Evolutionary conservation across 768 basidiomycete species (phyloP), one percentile per base, ranked within the genome.

Genomic region (Pisolithus sp.): DNA sequence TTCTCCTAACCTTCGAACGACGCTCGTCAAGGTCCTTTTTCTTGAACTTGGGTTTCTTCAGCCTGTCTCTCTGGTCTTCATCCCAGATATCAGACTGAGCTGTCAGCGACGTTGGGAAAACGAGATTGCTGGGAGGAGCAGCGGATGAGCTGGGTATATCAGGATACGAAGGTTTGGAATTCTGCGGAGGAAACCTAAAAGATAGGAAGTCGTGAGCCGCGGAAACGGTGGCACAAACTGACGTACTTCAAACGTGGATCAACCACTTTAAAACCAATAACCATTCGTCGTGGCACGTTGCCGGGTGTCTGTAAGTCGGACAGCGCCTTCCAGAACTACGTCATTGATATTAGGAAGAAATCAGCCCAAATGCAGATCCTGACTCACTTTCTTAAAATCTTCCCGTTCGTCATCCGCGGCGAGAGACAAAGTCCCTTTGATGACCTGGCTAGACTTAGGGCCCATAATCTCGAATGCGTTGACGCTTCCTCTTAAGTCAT

Each of bases 391-490:
- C 51, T 72, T 75, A 50, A 87, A 85, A 10, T 82, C 83, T 34
- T 66, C 67, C 40, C 80, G 70, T 3, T 75, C 67, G 40, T 83
- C 77, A 6, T 72, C 68, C 4, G 68, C 62, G 12, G 74, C 71
- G 7, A 80, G 80, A 20, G 70, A 76, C 42, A 88, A 61, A 1
- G 78, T 80, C 23, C 85, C 85, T 59, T 78, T 81, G 47, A 87
- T 66, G 10, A 93, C 80, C 62, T 88, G 85, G 49, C 77, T 89
- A 0, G 88, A 76, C 62, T 82, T 87, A 3, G 90, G 90, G 3
- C 95, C 95, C 74, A 88, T 86, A 31, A 97, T 79, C 65, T 98
- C 94, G 59, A 95, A 95, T 5, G 83, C 75, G 54, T 88, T 89
- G 40, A 92, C 59, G 46, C 82, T 78, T 2, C 80, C 81, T 50